Evolutionary conservation across 805 yeast species (phyloP).

Genomic region (Saturnispora serradocipensis): DNA sequence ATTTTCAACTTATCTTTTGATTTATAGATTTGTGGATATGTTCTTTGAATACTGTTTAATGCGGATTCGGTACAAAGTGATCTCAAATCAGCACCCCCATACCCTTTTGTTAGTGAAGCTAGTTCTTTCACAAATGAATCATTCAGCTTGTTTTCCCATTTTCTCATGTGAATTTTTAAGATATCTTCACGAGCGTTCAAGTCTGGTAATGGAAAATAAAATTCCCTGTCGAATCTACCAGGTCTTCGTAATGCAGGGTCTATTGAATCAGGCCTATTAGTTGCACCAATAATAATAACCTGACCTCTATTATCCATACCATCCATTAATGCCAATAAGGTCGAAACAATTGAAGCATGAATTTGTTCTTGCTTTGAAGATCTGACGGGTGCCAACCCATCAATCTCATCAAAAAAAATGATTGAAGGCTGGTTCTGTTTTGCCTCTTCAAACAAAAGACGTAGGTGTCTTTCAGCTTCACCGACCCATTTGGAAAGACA

Average conservation of each 20-base stretch:
- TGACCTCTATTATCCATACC: constrained; percentile 99
- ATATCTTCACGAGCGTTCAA: constrained; percentile 69
- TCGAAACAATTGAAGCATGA: constrained; percentile 94
- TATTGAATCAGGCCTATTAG: constrained; percentile 95
- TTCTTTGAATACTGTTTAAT: constrained; percentile 78
- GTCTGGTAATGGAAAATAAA: constrained; percentile 91
- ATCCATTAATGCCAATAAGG: constrained; percentile 92
- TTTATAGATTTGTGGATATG: constrained; percentile 85
- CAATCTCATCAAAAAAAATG: constrained; percentile 95
- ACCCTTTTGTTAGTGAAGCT: constrained; percentile 83
- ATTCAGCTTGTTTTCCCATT: constrained; percentile 74
- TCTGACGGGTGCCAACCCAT: constrained; percentile 96
- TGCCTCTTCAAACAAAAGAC: constrained; percentile 91
- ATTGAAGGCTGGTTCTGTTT: constrained; percentile 92
- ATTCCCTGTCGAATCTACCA: constrained; percentile 94
- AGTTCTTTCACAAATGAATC: constrained; percentile 51
- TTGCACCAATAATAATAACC: constrained; percentile 96
- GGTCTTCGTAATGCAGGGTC: constrained; percentile 97
- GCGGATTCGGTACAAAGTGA: constrained; percentile 97
- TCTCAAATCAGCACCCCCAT: constrained; percentile 94
- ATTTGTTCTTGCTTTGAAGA: constrained; percentile 97
- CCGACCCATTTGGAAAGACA: constrained; percentile 98
- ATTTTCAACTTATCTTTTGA: constrained; percentile 65
- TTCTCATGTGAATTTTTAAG: constrained; percentile 73
- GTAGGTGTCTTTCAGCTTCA: constrained; percentile 91